Percentiles rank a stretch among this genome's conserved stretches.
Evolutionary conservation across 257 asterid species (phyloP).

Genomic region (Salvia rosmarinus): DNA sequence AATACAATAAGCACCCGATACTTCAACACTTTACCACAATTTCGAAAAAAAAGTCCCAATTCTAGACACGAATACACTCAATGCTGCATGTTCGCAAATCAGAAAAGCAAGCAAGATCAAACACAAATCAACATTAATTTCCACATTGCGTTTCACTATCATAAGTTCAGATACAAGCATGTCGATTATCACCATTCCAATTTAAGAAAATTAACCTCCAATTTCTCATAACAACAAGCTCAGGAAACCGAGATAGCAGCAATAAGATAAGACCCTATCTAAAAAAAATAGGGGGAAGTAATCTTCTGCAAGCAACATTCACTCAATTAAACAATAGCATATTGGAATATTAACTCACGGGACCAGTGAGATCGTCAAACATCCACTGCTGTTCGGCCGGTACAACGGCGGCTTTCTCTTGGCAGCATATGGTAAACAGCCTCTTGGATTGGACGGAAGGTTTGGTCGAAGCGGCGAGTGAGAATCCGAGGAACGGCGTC

Average conservation of each 20-base stretch:
- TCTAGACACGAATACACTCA: background rate
- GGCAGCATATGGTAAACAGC: constrained; percentile 53
- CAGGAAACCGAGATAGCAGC: background rate
- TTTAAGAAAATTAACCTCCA: background rate
- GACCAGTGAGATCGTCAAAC: constrained; percentile 79
- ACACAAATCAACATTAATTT: background rate
- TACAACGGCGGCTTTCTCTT: constrained; percentile 50
- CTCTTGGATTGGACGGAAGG: constrained; percentile 37
- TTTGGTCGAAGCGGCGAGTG: constrained; percentile 50
- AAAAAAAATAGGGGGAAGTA: background rate
- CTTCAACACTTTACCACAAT: background rate
- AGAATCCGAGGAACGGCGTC: constrained; percentile 64
- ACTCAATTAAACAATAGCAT: background rate
- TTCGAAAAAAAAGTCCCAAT: background rate
- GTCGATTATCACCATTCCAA: background rate
- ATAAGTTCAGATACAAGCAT: background rate
- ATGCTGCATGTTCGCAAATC: background rate
- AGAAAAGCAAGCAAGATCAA: background rate
- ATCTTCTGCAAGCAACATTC: background rate
- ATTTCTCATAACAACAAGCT: background rate
- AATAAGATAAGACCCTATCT: background rate
- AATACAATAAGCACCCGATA: background rate
- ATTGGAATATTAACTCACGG: constrained; percentile 45
- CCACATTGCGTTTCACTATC: background rate
- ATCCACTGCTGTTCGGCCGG: constrained; percentile 83